Percentiles rank a stretch among this genome's conserved stretches.
Conservation (phyloP, 2,329 filamentous ascomycete species). For the Tolypocladium capitatum region DNA sequence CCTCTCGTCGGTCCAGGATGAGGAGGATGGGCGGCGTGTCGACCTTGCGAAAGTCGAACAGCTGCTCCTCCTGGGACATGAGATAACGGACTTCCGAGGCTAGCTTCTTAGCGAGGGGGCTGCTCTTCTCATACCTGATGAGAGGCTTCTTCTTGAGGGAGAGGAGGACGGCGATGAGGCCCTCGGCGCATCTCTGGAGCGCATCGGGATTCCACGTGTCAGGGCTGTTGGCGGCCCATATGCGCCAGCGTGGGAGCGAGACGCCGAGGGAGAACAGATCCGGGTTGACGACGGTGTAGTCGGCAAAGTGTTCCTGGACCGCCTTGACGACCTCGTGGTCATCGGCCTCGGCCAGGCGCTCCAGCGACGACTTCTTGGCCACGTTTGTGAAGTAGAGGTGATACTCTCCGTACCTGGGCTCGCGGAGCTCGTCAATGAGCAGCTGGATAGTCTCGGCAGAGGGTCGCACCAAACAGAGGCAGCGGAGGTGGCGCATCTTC, state of each 20-base stretch:
- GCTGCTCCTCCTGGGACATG: constrained; percentile 87
- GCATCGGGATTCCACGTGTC: constrained; percentile 88
- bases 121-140: constrained; percentile 87
- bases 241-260: constrained; percentile 54
- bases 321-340: constrained; percentile 92
- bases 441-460: constrained; percentile 86
- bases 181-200: constrained; percentile 75
- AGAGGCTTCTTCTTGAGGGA: constrained; percentile 94
- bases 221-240: constrained; percentile 63
- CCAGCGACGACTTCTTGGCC: constrained; percentile 88
- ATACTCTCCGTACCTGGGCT: constrained; percentile 96
- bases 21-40: constrained; percentile 91
- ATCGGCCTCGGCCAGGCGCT: constrained; percentile 88
- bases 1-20: constrained; percentile 80
- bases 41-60: constrained; percentile 91
- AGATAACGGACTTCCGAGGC: constrained; percentile 85
- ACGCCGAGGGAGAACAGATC: constrained; percentile 79
- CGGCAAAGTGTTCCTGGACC: constrained; percentile 92
- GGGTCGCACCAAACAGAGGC: constrained; percentile 83
- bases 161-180: constrained; percentile 68
- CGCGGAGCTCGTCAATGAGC: constrained; percentile 86
- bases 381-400: constrained; percentile 97
- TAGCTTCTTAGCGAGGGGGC: constrained; percentile 78
- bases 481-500: constrained; percentile 95
- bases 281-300: constrained; percentile 89